Evolutionary conservation across 768 basidiomycete genomes (phyloP), one percentile per base, ranked within the genome.

Genomic region (Termitomyces bulborhizus): DNA sequence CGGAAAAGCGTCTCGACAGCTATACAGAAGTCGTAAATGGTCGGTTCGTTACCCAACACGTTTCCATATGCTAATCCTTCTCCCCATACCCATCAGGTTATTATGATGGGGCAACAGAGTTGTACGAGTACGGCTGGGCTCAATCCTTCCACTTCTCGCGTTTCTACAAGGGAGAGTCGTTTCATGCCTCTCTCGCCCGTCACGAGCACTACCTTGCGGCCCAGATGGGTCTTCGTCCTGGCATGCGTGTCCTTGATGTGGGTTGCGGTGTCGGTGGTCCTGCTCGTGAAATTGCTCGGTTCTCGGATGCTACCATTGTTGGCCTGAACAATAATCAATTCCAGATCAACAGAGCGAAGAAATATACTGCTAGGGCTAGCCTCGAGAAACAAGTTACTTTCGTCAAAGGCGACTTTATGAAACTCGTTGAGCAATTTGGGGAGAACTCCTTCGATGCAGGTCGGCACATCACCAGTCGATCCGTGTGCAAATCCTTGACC

Each of bases 201-300:
- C 96, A 98, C 65, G 96, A 99, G 73, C 96, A 99, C 74, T 98
- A 95, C 74, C 90, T 99, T 60, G 86, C 94, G 4, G 76, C 88
- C 8, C 82, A 91, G 66, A 93, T 98, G 87, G 68, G 71, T 46
- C 75, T 99, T 57, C 82, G 82, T 50, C 83, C 93, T 0, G 92
- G 93, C 42, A 97, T 97, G 94, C 84, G 87, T 34, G 95, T 99
- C 41, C 86, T 99, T 57, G 97, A 99, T 66, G 95, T 99, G 56
- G 97, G 97, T 3, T 98, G 97, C 69, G 97, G 97, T 68, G 88
- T 99, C 52, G 97, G 97, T 46, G 97, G 97, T 0, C 97, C 97
- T 24, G 97, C 97, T 8, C 83, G 96, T 46, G 91, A 94, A 69
- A 99, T 99, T 64, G 90, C 93, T 4, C 82, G 81, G 44, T 99